Evolutionary conservation across 495 filamentous ascomycete species (phyloP).

Genomic region (Tuber melanosporum): DNA sequence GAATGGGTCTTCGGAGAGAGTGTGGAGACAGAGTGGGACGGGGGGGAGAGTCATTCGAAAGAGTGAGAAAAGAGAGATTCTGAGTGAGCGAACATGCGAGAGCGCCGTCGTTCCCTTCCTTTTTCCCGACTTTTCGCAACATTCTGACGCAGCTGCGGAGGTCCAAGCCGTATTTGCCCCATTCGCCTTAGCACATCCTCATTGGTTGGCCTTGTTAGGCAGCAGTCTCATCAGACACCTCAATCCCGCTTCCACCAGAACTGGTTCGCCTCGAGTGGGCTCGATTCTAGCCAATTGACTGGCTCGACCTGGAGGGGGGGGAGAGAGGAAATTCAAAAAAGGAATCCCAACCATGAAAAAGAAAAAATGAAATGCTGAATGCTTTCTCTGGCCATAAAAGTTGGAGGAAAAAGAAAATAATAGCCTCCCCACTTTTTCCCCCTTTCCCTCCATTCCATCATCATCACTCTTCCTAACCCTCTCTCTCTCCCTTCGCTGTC

Average conservation of each 20-base stretch:
- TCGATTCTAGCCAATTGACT: background rate
- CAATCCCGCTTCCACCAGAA: constrained; percentile 12
- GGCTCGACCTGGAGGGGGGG: background rate
- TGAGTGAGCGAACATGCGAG: no score
- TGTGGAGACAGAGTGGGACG: background rate
- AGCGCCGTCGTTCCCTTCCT: background rate
- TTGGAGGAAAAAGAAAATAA: background rate
- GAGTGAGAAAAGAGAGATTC: no score
- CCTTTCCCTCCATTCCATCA: background rate
- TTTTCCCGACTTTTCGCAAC: background rate
- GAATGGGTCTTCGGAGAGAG: background rate
- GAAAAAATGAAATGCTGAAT: constrained; percentile 12
- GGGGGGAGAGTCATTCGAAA: background rate
- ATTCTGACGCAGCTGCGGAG: constrained; percentile 21
- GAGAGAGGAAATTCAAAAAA: background rate
- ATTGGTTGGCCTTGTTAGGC: constrained; percentile 35
- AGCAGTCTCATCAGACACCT: constrained; percentile 20
- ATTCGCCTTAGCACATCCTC: background rate
- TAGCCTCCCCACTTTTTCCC: background rate
- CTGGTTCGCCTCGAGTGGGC: background rate
- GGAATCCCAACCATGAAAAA: constrained; percentile 22
- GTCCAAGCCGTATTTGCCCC: background rate
- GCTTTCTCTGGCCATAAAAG: constrained; percentile 14
- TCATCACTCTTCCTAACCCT: background rate
- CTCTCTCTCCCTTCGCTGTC: no score